phyloP scores from a whole-genome alignment of 306 rosid species.

The Pyrus pyrifolia region DNA sequence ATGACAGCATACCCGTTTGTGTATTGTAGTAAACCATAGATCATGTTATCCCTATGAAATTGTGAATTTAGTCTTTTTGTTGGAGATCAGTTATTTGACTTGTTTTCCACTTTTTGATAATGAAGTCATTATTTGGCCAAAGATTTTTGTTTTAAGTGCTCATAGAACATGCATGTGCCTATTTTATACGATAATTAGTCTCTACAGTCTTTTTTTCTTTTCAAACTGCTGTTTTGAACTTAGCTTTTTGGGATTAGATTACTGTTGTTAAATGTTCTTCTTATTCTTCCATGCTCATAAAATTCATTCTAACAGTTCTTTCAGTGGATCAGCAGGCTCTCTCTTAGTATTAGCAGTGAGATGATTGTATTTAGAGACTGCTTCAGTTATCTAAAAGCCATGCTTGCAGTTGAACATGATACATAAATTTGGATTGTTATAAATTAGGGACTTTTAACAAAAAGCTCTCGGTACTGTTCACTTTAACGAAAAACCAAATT shows the following conservation, averaged over 20 bases:
- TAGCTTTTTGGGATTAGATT: background rate
- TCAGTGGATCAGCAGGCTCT: background rate
- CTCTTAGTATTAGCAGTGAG: constrained; percentile 7
- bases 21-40: background rate
- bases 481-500: no score
- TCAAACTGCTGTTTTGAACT: no score
- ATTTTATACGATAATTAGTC: background rate
- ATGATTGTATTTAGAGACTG: constrained; percentile 2
- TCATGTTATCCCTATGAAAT: background rate
- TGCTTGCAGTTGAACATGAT: background rate
- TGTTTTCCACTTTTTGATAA: background rate
- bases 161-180: background rate
- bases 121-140: background rate
- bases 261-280: background rate
- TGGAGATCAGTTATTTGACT: background rate
- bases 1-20: background rate
- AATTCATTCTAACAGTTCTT: background rate
- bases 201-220: background rate
- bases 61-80: background rate
- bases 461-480: no score
- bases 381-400: constrained; percentile 4
- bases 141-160: background rate
- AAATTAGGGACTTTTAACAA: background rate
- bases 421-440: constrained; percentile 17
- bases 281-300: background rate